These are phyloP conservation scores for Pleomassaria siparia DNA, from an alignment of 2,329 filamentous ascomycete genomes.

Conservation along the genomic window DNA sequence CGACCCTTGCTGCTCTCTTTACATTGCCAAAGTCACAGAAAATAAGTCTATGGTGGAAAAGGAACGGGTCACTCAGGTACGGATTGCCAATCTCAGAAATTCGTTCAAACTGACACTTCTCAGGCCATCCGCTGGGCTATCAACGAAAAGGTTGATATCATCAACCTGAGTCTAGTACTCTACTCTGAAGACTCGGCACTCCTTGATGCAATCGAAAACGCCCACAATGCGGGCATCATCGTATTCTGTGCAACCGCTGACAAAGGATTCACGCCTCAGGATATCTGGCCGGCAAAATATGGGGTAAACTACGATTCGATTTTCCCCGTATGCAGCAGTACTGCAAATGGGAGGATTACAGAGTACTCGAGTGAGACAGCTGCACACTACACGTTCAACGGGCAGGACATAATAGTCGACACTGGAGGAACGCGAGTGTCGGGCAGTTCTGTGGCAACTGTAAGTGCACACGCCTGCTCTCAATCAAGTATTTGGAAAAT, in stretches of 20 bases:
- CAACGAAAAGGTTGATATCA: slow-evolving; percentile 2
- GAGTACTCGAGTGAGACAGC: slow-evolving; percentile 1
- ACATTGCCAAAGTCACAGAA: slow-evolving; percentile 2
- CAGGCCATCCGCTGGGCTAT: slow-evolving; percentile 4
- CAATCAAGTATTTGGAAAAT: not conserved
- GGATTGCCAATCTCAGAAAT: not conserved
- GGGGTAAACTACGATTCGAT: not conserved
- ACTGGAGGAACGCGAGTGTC: not conserved
- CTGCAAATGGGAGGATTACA: not conserved
- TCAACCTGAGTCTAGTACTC: slow-evolving; percentile 4
- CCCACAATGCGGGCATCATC: slow-evolving; percentile 3
- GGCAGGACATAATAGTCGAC: not conserved
- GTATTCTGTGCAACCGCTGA: slow-evolving; percentile 2
- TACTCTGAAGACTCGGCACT: not conserved
- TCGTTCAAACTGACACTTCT: not conserved
- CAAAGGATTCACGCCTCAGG: slow-evolving; percentile 1
- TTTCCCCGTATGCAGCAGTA: not conserved
- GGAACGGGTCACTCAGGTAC: not conserved
- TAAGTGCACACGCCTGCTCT: not conserved
- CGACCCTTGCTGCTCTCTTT: slow-evolving; percentile 1
- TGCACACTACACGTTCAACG: slow-evolving; percentile 1
- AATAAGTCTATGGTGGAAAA: not conserved
- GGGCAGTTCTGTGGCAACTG: slow-evolving; percentile 1
- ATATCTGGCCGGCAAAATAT: slow-evolving; percentile 1
- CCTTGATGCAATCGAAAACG: not conserved